These are phyloP conservation scores for Perkinsus olseni DNA, from an alignment of 169 alveolate species.

Conservation along the genomic window DNA sequence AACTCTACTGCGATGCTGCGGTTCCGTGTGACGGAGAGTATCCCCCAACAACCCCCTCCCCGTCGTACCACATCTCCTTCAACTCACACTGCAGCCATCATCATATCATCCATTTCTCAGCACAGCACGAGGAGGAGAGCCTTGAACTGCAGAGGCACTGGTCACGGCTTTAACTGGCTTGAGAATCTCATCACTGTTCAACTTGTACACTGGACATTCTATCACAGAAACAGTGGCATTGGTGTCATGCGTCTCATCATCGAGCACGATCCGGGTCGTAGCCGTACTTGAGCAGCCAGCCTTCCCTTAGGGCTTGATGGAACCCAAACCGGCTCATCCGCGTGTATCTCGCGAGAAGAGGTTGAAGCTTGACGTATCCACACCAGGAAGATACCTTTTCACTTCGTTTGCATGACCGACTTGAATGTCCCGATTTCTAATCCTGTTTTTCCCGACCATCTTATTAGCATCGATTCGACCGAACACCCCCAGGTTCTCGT, in stretches of 20 bases:
- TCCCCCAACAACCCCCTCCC: too few relatives aligned
- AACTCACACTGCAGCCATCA: too few relatives aligned
- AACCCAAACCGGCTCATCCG: constrained; percentile 65
- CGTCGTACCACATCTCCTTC: too few relatives aligned
- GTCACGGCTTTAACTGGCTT: too few relatives aligned
- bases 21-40: too few relatives aligned
- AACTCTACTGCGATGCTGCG: too few relatives aligned
- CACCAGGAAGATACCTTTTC: constrained; percentile 33
- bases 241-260: background rate
- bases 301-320: constrained; percentile 62
- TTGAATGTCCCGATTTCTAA: constrained; percentile 55
- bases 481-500: constrained; percentile 52
- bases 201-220: too few relatives aligned
- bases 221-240: background rate
- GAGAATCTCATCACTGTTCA: too few relatives aligned
- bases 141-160: too few relatives aligned
- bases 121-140: too few relatives aligned
- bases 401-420: constrained; percentile 48
- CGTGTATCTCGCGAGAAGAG: constrained; percentile 39
- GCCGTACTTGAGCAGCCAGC: constrained; percentile 61
- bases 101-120: too few relatives aligned
- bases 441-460: constrained; percentile 57
- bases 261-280: constrained; percentile 5
- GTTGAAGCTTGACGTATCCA: too few relatives aligned
- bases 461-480: constrained; percentile 57